Percentiles rank a stretch among this genome's conserved stretches.
Conservation (phyloP, 1,139 yeast genomes). For the Kluyveromyces marxianus region DNA sequence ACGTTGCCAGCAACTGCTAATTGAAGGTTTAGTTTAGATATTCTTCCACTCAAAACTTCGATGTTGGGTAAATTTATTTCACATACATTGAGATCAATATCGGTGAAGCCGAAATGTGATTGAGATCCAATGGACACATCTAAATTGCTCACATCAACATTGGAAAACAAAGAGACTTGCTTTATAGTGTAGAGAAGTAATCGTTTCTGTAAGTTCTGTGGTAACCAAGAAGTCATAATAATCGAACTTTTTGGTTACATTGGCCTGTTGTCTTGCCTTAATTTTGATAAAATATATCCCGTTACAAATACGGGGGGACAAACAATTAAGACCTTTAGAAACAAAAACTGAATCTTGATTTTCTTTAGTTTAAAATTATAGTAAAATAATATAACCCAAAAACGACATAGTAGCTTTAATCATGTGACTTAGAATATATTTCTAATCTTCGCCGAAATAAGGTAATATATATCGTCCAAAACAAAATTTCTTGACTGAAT, state of each 20-base stretch:
- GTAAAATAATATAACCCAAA: too few species aligned
- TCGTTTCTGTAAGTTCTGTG: constrained; percentile 76
- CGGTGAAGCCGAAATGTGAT: constrained; percentile 48
- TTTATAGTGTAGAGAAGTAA: constrained; percentile 71
- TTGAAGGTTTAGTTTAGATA: constrained; percentile 45
- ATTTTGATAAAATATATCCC: too few species aligned
- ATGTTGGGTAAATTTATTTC: constrained; percentile 65
- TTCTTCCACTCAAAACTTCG: constrained; percentile 53
- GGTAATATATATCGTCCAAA: too few species aligned
- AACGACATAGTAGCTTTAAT: too few species aligned
- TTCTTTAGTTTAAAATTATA: too few species aligned
- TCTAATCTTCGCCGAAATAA: too few species aligned
- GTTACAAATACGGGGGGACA: too few species aligned
- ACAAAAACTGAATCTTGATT: too few species aligned
- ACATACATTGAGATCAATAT: constrained; percentile 67
- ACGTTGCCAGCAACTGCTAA: constrained; percentile 61
- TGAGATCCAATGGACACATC: constrained; percentile 67
- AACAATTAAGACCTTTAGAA: too few species aligned
- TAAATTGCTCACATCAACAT: constrained; percentile 69
- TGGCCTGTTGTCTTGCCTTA: too few species aligned
- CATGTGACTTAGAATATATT: too few species aligned
- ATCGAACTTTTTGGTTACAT: neutral
- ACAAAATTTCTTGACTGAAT: too few species aligned
- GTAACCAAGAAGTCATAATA: constrained; percentile 65
- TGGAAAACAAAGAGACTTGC: constrained; percentile 77